These are phyloP conservation scores for Fomitopsis betulina DNA, from an alignment of 1,284 basidiomycete genomes.

Conservation along the genomic window DNA sequence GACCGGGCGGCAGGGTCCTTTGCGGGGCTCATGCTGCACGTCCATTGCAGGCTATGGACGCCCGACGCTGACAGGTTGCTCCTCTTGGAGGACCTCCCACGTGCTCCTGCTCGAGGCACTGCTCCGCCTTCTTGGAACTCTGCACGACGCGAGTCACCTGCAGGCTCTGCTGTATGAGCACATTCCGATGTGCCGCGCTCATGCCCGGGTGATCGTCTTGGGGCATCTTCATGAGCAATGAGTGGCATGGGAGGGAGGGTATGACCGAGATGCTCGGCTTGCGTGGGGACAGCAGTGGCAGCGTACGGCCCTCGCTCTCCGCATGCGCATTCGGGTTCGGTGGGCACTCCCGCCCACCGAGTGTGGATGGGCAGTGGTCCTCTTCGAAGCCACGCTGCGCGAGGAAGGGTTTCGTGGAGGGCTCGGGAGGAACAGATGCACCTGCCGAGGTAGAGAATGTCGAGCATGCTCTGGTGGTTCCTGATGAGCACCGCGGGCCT, in stretches of 20 bases:
- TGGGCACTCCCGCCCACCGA: conserved; percentile 4
- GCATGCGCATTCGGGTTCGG: conserved; percentile 4
- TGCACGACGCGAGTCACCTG: conserved; percentile 67
- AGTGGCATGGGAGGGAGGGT: conserved; percentile 29
- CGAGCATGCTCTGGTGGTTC: conserved; percentile 95
- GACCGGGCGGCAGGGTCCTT: conserved; percentile 16
- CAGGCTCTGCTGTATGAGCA: conserved; percentile 62
- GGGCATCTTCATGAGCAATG: conserved; percentile 15
- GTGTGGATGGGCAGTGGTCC: conserved; percentile 11
- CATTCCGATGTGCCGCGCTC: conserved; percentile 14
- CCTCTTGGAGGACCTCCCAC: conserved; percentile 60
- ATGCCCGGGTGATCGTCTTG: conserved; percentile 13
- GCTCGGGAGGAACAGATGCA: conserved; percentile 38
- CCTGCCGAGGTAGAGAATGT: conserved; percentile 83
- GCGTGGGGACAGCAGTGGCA: conserved; percentile 31
- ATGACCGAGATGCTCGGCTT: conserved; percentile 18
- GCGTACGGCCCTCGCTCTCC: conserved; percentile 15
- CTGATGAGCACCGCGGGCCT: conserved; percentile 75
- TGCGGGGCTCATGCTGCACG: conserved; percentile 27
- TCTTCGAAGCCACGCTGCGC: conserved; percentile 23
- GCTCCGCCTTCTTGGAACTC: conserved; percentile 61
- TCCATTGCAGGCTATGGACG: conserved; percentile 10
- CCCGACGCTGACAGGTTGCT: conserved; percentile 12
- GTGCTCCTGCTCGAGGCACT: conserved; percentile 63
- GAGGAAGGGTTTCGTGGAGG: conserved; percentile 33